Evolutionary conservation across 2,329 filamentous ascomycete genomes (phyloP), one percentile per base, ranked within the genome.

Genomic region (Paecilomyces variotii): DNA sequence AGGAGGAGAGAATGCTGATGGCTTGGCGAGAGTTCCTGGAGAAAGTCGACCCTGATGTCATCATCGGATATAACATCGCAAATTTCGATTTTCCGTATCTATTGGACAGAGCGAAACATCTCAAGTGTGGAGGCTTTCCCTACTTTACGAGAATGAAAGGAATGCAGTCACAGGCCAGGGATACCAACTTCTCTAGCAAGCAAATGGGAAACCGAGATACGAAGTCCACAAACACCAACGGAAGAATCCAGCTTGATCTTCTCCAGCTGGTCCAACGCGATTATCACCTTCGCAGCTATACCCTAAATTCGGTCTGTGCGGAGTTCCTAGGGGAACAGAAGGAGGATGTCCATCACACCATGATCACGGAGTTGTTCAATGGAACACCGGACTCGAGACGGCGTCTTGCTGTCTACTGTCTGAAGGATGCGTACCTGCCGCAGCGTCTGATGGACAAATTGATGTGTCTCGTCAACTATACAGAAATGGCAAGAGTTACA

Each of bases 31-130:
- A 95, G 60, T 99, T 99, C 64, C 75, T 99, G 14, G 82, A 95
- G 65, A 86, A 90, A 67, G 90, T 94, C 0, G 94, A 99, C 65
- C 93, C 94, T 0, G 94, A 99, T 76, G 89, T 99, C 63, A 96
- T 99, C 68, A 99, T 95, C 57, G 94, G 94, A 53, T 99, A 99
- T 86, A 99, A 99, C 74, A 99, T 96, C 76, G 80, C 90, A 70
- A 99, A 99, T 77, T 99, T 99, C 75, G 94, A 99, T 79, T 97
- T 99, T 63, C 93, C 93, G 0, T 99, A 99, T 70, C 83, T 99
- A 0, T 81, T 99, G 10, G 90, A 96, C 58, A 85, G 94, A 53
- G 94, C 92, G 9, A 90, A 83, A 64, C 87, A 96, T 70, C 80
- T 99, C 28, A 96, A 94, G 68, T 85, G 91, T 39, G 74, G 73